Base-by-base conservation (phyloP, 2,329 filamentous ascomycete species). In the Pseudogymnoascus verrucosus region DNA sequence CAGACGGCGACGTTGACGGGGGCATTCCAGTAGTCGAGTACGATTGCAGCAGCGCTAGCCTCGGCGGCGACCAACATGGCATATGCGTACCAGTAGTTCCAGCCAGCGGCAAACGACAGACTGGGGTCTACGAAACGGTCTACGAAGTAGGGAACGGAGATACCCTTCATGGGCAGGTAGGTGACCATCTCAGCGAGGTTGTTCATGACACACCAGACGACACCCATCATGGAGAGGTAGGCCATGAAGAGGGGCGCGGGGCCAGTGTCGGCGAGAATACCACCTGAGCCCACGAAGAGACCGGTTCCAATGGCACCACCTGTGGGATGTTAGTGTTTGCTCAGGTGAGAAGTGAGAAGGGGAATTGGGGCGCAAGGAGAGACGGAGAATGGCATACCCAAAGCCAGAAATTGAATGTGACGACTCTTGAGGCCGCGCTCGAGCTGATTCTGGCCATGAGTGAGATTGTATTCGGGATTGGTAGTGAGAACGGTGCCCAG, bases 171-270 rank as follows among this genome's bases (percentile, higher is more conserved):
- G 1, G 82, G 82, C 0, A 85, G 77, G 61, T 80, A 83, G 1
- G 79, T 79, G 1, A 78, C 78, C 78, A 85, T 84, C 70, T 85
- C 82, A 7, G 77, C 82, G 7, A 84, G 75, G 64, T 75, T 70
- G 72, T 83, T 83, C 81, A 84, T 83, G 63, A 84, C 74, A 62
- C 77, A 74, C 78, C 79, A 84, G 26, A 84, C 81, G 8, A 84
- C 70, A 2, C 75, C 26, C 77, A 82, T 82, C 80, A 83, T 82
- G 67, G 76, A 77, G 5, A 83, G 69, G 73, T 90, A 92, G 23
- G 84, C 86, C 74, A 92, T 86, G 72, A 91, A 82, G 14, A 91
- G 76, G 0, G 88, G 86, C 4, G 86, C 88, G 2, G 86, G 86
- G 1, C 86, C 86, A 28, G 81, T 80, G 8, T 76, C 75, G 36